Evolutionary conservation across 305 asterid species (phyloP).

Genomic region (Fraxinus sp.): DNA sequence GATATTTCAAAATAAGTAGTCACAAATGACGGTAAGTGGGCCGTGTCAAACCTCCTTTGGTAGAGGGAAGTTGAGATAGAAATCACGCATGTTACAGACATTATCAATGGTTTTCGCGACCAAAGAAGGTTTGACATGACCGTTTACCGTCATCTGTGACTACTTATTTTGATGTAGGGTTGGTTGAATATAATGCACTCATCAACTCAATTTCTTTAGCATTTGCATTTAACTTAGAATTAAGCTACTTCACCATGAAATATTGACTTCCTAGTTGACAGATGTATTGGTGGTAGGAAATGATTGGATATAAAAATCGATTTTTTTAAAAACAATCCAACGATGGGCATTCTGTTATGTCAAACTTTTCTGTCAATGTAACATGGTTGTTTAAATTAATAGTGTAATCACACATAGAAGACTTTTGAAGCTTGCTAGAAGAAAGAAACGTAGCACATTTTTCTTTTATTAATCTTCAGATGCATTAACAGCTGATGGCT

Average conservation of each 20-base stretch:
- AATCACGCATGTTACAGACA: neutral
- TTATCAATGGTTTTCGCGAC: neutral
- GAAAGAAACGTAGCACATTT: neutral
- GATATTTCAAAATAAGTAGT: slow-evolving; percentile 2
- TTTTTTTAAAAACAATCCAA: too few species aligned
- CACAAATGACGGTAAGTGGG: neutral
- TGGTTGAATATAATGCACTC: too few species aligned
- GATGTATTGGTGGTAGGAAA: too few species aligned
- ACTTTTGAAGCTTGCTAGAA: neutral
- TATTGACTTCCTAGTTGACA: too few species aligned
- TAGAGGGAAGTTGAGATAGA: neutral
- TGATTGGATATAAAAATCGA: too few species aligned
- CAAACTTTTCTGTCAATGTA: too few species aligned
- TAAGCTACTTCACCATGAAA: too few species aligned
- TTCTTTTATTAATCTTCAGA: neutral
- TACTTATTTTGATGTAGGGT: too few species aligned
- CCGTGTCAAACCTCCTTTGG: neutral
- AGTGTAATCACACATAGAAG: neutral
- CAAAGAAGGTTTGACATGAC: too few species aligned
- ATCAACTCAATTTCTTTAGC: neutral
- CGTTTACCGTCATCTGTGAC: too few species aligned
- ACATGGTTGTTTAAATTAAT: too few species aligned
- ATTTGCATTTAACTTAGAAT: neutral
- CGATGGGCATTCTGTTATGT: too few species aligned
- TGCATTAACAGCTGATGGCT: neutral